Conservation (phyloP, 805 yeast species). For the Candida adriatica region DNA sequence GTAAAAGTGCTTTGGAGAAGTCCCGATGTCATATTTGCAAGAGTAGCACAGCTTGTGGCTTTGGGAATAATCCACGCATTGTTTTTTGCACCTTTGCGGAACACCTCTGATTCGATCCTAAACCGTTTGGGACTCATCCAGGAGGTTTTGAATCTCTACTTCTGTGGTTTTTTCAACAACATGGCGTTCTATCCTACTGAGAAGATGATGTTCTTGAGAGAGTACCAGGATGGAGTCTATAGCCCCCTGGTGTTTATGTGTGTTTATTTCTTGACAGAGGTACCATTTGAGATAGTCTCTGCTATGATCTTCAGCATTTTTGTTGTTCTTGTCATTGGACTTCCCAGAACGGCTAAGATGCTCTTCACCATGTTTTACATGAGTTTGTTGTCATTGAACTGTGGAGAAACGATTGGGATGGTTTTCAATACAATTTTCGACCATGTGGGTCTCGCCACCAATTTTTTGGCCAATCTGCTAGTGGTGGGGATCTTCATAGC, state of each 20-base stretch:
- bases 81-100: constrained; percentile 55
- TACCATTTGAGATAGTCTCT: constrained; percentile 62
- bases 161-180: constrained; percentile 74
- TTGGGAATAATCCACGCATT: constrained; percentile 60
- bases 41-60: constrained; percentile 58
- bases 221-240: constrained; percentile 66
- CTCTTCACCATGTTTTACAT: constrained; percentile 60
- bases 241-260: constrained; percentile 56
- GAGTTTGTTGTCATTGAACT: constrained; percentile 47
- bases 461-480: constrained; percentile 58
- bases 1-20: constrained; percentile 35
- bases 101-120: constrained; percentile 42
- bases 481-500: constrained; percentile 77
- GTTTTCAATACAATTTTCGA: constrained; percentile 65
- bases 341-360: constrained; percentile 60
- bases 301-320: constrained; percentile 53
- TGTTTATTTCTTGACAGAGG: constrained; percentile 52
- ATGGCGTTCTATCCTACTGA: constrained; percentile 70
- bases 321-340: constrained; percentile 63
- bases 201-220: constrained; percentile 70
- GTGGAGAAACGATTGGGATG: constrained; percentile 84
- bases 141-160: constrained; percentile 64
- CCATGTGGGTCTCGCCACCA: constrained; percentile 76
- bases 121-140: constrained; percentile 74
- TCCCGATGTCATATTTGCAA: constrained; percentile 54